These are phyloP conservation scores for Petunia secreta DNA, from an alignment of 257 asterid species.

Conservation along the genomic window DNA sequence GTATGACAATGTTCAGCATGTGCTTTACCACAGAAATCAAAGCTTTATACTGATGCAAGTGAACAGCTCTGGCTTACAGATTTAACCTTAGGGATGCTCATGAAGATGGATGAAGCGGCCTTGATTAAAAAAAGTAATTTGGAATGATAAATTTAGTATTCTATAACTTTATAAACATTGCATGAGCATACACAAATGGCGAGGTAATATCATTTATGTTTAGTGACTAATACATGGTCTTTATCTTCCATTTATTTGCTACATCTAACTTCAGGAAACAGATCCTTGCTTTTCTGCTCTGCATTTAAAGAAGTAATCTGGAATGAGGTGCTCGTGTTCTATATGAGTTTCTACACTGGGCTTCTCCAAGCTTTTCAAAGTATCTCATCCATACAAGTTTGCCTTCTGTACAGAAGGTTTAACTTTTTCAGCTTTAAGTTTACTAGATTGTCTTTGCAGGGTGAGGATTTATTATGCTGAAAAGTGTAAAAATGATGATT, in stretches of 20 bases:
- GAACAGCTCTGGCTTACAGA: not conserved
- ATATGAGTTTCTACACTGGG: not conserved
- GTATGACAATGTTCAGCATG: not conserved
- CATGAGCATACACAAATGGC: not conserved
- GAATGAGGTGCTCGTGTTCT: not conserved
- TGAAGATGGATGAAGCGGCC: not conserved
- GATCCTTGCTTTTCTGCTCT: not conserved
- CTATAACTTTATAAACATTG: not conserved
- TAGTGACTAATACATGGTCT: not conserved
- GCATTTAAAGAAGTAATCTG: not conserved
- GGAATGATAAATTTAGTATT: not conserved
- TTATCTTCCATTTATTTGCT: not conserved
- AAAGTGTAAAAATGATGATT: not conserved
- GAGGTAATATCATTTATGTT: not conserved
- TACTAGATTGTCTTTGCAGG: not conserved
- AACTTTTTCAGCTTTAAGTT: not conserved
- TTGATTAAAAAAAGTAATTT: not conserved
- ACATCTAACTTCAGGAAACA: not conserved
- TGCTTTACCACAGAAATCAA: not conserved
- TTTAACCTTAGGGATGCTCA: not conserved
- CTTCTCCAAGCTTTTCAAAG: constrained; percentile 7
- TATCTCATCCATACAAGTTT: not conserved
- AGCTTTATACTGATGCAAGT: not conserved
- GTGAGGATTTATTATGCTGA: not conserved
- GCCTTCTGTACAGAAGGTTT: not conserved